Conservation (phyloP, 2,329 filamentous ascomycete species). For the Ophiocordyceps robertsii region DNA sequence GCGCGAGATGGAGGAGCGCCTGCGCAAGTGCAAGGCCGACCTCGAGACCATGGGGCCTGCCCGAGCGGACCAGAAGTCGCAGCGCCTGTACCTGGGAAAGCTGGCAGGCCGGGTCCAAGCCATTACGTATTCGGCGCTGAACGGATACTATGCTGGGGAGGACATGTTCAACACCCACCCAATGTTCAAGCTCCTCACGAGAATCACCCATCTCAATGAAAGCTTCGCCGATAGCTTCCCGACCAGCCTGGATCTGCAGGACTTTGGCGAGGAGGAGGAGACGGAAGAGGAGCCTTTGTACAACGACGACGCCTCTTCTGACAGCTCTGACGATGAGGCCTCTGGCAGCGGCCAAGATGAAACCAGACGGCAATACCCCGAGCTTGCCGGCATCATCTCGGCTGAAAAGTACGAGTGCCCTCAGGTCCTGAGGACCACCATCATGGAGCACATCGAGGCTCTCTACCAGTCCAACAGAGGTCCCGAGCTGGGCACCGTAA, state of each 20-base stretch:
- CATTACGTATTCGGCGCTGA: constrained; percentile 16
- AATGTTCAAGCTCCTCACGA: constrained; percentile 22
- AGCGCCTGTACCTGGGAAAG: constrained; percentile 20
- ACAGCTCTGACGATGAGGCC: too few species aligned
- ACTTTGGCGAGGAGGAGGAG: background rate
- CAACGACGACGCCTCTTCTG: background rate
- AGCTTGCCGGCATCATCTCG: constrained; percentile 2
- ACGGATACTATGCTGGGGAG: constrained; percentile 20
- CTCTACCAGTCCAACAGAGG: constrained; percentile 3
- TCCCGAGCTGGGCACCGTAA: constrained; percentile 3
- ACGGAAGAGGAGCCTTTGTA: background rate
- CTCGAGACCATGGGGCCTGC: constrained; percentile 18
- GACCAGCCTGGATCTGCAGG: constrained; percentile 7
- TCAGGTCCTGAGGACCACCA: background rate
- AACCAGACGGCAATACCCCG: background rate
- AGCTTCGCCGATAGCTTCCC: constrained; percentile 16
- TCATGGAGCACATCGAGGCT: constrained; percentile 12
- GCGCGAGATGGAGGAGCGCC: constrained; percentile 11
- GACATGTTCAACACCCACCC: constrained; percentile 13
- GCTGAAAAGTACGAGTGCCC: background rate
- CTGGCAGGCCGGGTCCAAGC: constrained; percentile 17
- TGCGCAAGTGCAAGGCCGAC: constrained; percentile 2
- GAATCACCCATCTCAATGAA: constrained; percentile 23
- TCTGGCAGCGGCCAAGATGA: too few species aligned
- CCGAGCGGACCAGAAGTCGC: constrained; percentile 12